phyloP scores from a whole-genome alignment of 805 yeast genomes.

The Ogataea haglerorum region DNA sequence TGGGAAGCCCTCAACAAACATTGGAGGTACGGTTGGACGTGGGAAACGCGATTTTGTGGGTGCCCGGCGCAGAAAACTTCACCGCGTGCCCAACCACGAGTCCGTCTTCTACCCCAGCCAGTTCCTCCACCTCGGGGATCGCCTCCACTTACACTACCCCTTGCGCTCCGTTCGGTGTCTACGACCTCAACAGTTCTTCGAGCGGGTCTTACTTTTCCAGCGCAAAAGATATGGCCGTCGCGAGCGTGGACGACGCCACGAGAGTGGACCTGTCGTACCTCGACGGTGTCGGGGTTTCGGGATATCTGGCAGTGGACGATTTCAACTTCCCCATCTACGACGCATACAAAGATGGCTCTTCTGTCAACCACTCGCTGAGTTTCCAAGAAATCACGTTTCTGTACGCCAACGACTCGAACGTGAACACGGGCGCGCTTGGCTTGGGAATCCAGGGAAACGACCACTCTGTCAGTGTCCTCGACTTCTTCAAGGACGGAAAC shows the following conservation, averaged over 20 bases:
- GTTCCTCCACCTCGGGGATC: background rate
- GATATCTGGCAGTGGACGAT: constrained; percentile 26
- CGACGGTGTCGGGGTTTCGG: constrained; percentile 24
- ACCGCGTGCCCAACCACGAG: constrained; percentile 18
- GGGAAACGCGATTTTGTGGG: constrained; percentile 29
- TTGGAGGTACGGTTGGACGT: constrained; percentile 30
- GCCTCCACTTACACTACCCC: constrained; percentile 2
- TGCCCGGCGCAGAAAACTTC: constrained; percentile 26
- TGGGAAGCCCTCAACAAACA: constrained; percentile 27
- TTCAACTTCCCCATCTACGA: constrained; percentile 15
- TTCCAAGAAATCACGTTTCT: constrained; percentile 35
- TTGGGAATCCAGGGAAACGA: constrained; percentile 34
- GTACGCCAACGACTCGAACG: constrained; percentile 35
- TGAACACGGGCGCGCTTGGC: constrained; percentile 44
- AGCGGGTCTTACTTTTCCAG: constrained; percentile 15
- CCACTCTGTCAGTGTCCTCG: constrained; percentile 32
- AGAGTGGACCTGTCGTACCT: constrained; percentile 12
- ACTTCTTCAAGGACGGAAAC: constrained; percentile 29
- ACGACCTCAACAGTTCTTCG: constrained; percentile 22
- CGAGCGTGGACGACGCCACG: constrained; percentile 13
- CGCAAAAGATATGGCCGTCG: background rate
- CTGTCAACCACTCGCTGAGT: constrained; percentile 7
- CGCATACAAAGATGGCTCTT: constrained; percentile 9
- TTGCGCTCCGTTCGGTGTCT: constrained; percentile 29
- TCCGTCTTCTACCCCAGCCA: background rate